Base-by-base conservation (phyloP, 2,329 filamentous ascomycete species). In the Curvularia sp. region DNA sequence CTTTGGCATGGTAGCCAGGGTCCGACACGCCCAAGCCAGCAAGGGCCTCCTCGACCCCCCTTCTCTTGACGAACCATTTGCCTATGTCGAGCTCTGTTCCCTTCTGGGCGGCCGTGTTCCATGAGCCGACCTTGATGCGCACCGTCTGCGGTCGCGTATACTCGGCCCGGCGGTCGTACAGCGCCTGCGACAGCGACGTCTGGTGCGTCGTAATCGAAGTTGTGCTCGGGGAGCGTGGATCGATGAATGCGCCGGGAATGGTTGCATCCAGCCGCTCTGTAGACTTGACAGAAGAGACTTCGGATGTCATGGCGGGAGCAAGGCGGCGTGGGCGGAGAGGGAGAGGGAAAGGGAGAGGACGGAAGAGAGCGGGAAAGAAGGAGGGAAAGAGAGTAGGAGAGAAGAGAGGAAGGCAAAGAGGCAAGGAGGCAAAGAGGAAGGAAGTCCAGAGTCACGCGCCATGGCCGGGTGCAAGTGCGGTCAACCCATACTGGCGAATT, bases 31-130 rank as follows among this genome's bases (percentile, higher is more conserved):
- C 74, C 23, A 89, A 74, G 1, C 84, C 84, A 10, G 86, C 84
- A 46, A 94, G 76, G 18, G 81, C 80, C 53, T 88, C 81, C 58
- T 89, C 86, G 7, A 93, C 78, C 5, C 90, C 91, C 69, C 90
- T 86, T 15, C 89, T 91, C 10, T 87, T 82, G 7, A 96, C 84
- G 74, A 99, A 97, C 95, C 95, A 99, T 30, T 86, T 87, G 7
- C 87, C 90, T 5, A 99, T 80, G 73, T 98, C 95, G 66, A 92
- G 91, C 76, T 97, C 93, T 0, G 92, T 93, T 23, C 91, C 92
- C 12, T 91, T 87, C 64, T 90, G 88, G 1, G 89, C 88, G 3
- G 93, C 95, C 15, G 97, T 92, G 77, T 99, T 99, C 95, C 95
- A 99, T 0, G 91, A 90, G 41, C 94, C 95, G 50, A 99, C 84